Evolutionary conservation across 805 yeast genomes (phyloP).

Genomic region (Scheffersomyces amazonensis): DNA sequence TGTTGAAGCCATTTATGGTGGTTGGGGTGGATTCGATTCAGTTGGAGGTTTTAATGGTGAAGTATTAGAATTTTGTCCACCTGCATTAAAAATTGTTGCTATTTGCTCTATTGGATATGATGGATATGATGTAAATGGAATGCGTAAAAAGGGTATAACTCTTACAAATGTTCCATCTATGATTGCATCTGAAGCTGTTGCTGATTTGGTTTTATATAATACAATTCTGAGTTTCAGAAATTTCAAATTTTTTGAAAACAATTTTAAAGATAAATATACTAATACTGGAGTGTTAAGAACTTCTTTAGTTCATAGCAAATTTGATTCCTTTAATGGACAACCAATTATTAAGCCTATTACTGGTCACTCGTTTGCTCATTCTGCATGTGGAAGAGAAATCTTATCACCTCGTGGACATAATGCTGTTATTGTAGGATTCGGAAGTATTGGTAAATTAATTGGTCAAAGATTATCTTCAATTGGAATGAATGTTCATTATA

Average conservation of each 20-base stretch:
- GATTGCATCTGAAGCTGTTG: conserved; percentile 68
- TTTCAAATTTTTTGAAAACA: conserved; percentile 34
- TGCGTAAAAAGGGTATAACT: conserved; percentile 43
- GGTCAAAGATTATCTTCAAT: conserved; percentile 53
- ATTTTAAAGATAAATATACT: conserved; percentile 38
- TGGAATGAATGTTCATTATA: conserved; percentile 65
- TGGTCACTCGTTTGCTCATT: conserved; percentile 34
- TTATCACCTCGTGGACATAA: conserved; percentile 57
- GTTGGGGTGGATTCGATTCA: conserved; percentile 52
- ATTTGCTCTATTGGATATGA: conserved; percentile 60
- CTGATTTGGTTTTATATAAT: conserved; percentile 65
- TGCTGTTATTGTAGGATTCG: conserved; percentile 71
- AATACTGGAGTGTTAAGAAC: conserved; percentile 46
- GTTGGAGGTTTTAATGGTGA: conserved; percentile 52
- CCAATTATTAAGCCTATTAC: conserved; percentile 7
- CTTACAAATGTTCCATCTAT: conserved; percentile 56
- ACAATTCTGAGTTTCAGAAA: conserved; percentile 57
- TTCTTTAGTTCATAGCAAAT: conserved; percentile 31
- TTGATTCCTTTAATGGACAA: conserved; percentile 31
- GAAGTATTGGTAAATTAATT: conserved; percentile 66
- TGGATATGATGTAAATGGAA: conserved; percentile 40
- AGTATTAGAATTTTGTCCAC: conserved; percentile 42
- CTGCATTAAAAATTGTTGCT: conserved; percentile 45
- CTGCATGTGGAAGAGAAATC: conserved; percentile 44
- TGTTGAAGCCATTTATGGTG: conserved; percentile 55